Evolutionary conservation across 495 filamentous ascomycete genomes (phyloP), one percentile per base, ranked within the genome.

Genomic region (Podospora anserina): DNA sequence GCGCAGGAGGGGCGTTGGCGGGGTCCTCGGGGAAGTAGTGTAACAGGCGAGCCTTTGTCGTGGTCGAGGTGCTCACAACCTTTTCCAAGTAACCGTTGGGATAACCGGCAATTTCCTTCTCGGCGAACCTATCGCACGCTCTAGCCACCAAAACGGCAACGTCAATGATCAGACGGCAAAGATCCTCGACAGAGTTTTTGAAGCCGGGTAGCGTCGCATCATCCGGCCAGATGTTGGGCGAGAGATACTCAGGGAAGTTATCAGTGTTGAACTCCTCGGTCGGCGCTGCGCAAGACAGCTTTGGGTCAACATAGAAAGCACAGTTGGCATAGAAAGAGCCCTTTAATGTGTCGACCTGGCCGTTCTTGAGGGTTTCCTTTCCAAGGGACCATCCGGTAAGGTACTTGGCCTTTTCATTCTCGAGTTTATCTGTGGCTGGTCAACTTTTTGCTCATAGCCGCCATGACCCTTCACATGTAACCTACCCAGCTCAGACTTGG

Each of bases 271-370:
- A 87, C 63, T 87, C 80, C 5, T 80, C 80, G 2, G 88, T 85
- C 3, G 84, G 84, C 23, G 74, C 84, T 6, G 89, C 88, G 61
- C 85, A 86, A 13, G 88, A 81, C 5, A 92, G 81, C 2, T 73
- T 66, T 2, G 87, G 82, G 69, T 91, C 86, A 62, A 94, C 87
- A 77, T 95, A 94, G 83, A 97, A 97, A 63, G 91, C 91, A 78
- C 93, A 97, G 80, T 98, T 97, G 76, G 94, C 90, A 77, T 98
- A 99, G 84, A 91, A 99, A 19, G 92, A 96, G 65, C 95, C 95
- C 81, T 99, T 99, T 13, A 91, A 85, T 5, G 91, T 97, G 73
- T 99, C 95, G 71, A 93, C 92, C 67, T 90, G 89, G 68, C 94
- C 92, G 74, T 91, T 88, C 70, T 92, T 91, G 61, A 98, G 88